These are phyloP conservation scores for Prunus salicina DNA, from an alignment of 306 rosid species.

Conservation along the genomic window DNA sequence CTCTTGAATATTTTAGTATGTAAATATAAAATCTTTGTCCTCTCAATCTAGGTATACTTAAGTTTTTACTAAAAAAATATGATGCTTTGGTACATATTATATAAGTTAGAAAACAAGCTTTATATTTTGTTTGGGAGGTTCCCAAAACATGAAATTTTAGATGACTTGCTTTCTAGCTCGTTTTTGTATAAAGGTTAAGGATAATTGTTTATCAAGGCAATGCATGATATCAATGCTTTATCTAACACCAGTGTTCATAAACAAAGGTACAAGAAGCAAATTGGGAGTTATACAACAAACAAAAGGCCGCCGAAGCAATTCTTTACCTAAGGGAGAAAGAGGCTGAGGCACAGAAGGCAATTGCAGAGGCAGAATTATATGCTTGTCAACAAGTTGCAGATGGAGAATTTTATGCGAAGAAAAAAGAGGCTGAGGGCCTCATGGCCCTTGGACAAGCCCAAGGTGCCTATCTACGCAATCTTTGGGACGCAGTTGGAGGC, in stretches of 20 bases:
- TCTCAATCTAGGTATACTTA: no score
- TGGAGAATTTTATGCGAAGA: slow-evolving; percentile 35
- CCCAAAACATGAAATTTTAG: no score
- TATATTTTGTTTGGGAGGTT: no score
- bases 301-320: slow-evolving; percentile 32
- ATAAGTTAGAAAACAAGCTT: no score
- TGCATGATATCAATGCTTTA: no score
- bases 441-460: slow-evolving; percentile 33
- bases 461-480: slow-evolving; percentile 20
- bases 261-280: slow-evolving; percentile 40
- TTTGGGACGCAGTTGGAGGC: slow-evolving; percentile 20
- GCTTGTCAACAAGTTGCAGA: slow-evolving; percentile 29
- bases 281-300: slow-evolving; percentile 36
- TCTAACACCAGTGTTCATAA: neutral
- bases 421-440: slow-evolving; percentile 38
- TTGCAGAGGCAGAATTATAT: slow-evolving; percentile 24
- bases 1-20: no score
- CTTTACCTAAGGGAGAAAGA: slow-evolving; percentile 24
- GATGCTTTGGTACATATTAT: no score
- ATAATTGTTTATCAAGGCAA: no score
- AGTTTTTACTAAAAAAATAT: no score
- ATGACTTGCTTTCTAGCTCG: no score
- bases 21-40: no score
- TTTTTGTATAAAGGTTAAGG: no score
- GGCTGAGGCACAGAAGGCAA: slow-evolving; percentile 27